Percentiles rank a stretch among this genome's conserved stretches.
Evolutionary conservation across 1,284 basidiomycete species (phyloP).

Genomic region (Coniferiporia weirii): DNA sequence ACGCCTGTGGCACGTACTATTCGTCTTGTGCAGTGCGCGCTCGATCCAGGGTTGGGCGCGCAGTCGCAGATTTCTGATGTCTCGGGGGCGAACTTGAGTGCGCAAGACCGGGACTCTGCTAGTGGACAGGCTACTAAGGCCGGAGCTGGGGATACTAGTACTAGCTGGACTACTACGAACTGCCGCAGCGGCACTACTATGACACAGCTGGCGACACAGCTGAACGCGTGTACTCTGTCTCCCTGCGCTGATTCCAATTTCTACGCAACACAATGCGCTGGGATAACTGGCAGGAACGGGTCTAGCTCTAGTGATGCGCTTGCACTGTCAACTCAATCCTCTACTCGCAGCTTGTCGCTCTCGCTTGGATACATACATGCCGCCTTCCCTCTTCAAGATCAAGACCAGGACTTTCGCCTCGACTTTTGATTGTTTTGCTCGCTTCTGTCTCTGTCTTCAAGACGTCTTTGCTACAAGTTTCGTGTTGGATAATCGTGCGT

Average conservation of each 20-base stretch:
- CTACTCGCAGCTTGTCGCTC: background rate
- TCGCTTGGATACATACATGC: constrained; percentile 11
- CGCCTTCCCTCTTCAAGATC: constrained; percentile 8
- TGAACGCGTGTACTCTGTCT: constrained; percentile 2
- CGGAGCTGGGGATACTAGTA: background rate
- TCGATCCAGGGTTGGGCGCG: background rate
- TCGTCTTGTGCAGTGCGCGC: background rate
- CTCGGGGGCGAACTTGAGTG: too few species aligned
- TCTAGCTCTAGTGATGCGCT: background rate
- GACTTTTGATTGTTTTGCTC: background rate
- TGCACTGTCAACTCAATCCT: background rate
- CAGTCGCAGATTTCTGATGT: too few species aligned
- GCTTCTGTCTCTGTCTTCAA: too few species aligned
- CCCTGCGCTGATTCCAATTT: background rate
- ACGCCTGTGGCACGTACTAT: constrained; percentile 2
- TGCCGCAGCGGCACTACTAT: background rate
- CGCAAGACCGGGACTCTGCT: background rate
- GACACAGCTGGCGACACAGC: constrained; percentile 27
- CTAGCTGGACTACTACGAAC: background rate
- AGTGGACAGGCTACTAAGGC: background rate
- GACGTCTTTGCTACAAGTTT: too few species aligned
- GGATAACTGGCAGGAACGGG: background rate
- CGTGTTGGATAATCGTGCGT: too few species aligned
- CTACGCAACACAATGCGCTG: background rate
- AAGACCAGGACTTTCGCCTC: background rate